Base-by-base conservation (phyloP, 257 asterid species). In the Linderniella brevidens region DNA sequence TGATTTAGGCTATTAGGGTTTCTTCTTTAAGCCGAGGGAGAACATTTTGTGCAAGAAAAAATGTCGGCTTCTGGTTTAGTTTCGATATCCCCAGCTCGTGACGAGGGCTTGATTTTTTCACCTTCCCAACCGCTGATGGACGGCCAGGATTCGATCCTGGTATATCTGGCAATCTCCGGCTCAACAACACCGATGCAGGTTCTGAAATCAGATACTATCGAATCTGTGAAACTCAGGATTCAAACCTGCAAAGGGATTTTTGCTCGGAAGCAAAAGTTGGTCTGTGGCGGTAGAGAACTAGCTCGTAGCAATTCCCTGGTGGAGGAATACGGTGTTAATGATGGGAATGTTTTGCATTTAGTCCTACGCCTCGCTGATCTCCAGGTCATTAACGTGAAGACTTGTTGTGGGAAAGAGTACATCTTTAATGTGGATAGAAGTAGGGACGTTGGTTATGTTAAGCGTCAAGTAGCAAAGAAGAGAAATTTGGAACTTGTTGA, bases 271-370 rank as follows among this genome's bases (percentile, higher is more conserved):
- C 94, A 79, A 19, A 82, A 82, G 64, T 63, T 86, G 77, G 92
- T 86, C 8, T 77, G 78, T 54, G 70, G 85, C 11, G 96, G 96
- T 48, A 69, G 92, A 43, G 94, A 79, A 64, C 62, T 86, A 66
- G 72, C 93, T 10, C 52, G 92, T 58, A 77, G 87, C 61, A 77
- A 75, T 51, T 86, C 94, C 59, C 80, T 65, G 1, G 73, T 86
- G 44, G 58, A 76, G 43, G 96, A 86, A 48, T 86, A 86, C 58
- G 93, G 86, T 3, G 78, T 86, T 52, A 59, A 64, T 7, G 76
- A 86, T 53, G 96, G 96, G 8, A 79, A 79, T 54, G 75, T 82
- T 43, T 66, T 86, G 47, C 96, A 86, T 66, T 71, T 86, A 67
- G 78, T 86, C 39, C 71, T 86, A 29, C 86, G 86, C 39, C 71